phyloP scores from a whole-genome alignment of 768 basidiomycete genomes.

The Lepiota subincarnata region DNA sequence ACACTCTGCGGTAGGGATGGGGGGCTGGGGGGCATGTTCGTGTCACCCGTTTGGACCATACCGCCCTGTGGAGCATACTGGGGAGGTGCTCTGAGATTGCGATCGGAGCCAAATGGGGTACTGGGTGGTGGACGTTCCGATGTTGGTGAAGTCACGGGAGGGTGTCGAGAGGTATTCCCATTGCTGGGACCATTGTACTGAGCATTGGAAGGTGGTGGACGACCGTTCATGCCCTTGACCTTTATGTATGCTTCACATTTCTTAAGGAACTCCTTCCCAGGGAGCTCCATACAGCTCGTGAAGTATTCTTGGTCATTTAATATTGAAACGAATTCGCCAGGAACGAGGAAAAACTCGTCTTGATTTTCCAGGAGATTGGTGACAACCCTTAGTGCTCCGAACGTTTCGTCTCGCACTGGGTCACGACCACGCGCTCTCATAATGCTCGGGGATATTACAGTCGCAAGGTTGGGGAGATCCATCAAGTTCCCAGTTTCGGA shows the following conservation, averaged over 20 bases:
- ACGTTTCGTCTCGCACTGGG: slow-evolving; percentile 89
- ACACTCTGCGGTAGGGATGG: slow-evolving; percentile 45
- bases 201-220: slow-evolving; percentile 32
- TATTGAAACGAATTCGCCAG: slow-evolving; percentile 82
- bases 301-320: slow-evolving; percentile 93
- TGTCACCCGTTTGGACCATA: slow-evolving; percentile 37
- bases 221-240: slow-evolving; percentile 58
- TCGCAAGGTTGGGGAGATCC: slow-evolving; percentile 94
- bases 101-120: slow-evolving; percentile 35
- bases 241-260: slow-evolving; percentile 91
- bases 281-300: slow-evolving; percentile 79
- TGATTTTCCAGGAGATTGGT: slow-evolving; percentile 87
- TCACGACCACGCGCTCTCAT: slow-evolving; percentile 85
- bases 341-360: slow-evolving; percentile 95
- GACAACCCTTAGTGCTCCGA: slow-evolving; percentile 81
- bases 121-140: slow-evolving; percentile 45
- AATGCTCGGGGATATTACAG: slow-evolving; percentile 97
- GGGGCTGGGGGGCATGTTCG: slow-evolving; percentile 35
- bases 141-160: slow-evolving; percentile 32
- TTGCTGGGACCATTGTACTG: slow-evolving; percentile 35
- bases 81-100: slow-evolving; percentile 26
- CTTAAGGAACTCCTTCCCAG: slow-evolving; percentile 93
- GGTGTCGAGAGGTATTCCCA: slow-evolving; percentile 36
- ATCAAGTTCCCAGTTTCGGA: slow-evolving; percentile 98
- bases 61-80: slow-evolving; percentile 24